Evolutionary conservation across 169 alveolate species (phyloP), one percentile per base, ranked within the genome.

Genomic region (Perkinsus chesapeaki): DNA sequence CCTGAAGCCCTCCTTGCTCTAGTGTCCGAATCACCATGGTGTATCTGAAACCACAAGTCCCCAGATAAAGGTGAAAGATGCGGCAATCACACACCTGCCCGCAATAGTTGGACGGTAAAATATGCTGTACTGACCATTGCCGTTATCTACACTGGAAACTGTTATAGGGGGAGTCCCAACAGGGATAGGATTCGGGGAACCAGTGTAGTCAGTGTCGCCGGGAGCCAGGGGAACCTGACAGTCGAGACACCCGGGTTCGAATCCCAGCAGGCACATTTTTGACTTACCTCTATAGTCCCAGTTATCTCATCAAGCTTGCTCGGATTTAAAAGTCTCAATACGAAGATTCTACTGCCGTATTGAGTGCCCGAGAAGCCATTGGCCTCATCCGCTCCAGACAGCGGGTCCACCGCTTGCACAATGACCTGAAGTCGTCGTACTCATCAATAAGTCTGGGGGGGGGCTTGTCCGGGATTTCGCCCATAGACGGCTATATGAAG

Each of bases 1-100:
- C 93, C 20, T 39, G 93, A 5, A 91, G 93, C 23, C 93, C 93
- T 31, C 93, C 93, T 34, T 27, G 93, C 73, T 91, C 93, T n/a
- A 91, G 73, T 1, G 82, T 39, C 39, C 60, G 73, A 5, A 91
- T 60, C 27, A 60, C 82, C 82, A 60, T 60, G 27, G 82, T 60
- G 27, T 60, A 60, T 60, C 82, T 60, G 27, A 60, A 12, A 60
- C 31, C 3, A 60, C 12, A 16, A 1, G 82, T 20, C 31, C 12
- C 27, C 36, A 7, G 82, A 9, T 5, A 34, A 20, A 60, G 12
- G 27, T 16, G 31, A 7, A 34, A 27, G 7, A 27, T 16, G 60
- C 60, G 60, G 60, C 60, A 43, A 16, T 27, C 82, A 0, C 27
- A 60, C 27, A 60, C 82, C 23, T 1, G 12, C 82, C 82, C 12